These are phyloP conservation scores for Sambucus nigra DNA, from an alignment of 129 eudicot species.

Conservation along the genomic window DNA sequence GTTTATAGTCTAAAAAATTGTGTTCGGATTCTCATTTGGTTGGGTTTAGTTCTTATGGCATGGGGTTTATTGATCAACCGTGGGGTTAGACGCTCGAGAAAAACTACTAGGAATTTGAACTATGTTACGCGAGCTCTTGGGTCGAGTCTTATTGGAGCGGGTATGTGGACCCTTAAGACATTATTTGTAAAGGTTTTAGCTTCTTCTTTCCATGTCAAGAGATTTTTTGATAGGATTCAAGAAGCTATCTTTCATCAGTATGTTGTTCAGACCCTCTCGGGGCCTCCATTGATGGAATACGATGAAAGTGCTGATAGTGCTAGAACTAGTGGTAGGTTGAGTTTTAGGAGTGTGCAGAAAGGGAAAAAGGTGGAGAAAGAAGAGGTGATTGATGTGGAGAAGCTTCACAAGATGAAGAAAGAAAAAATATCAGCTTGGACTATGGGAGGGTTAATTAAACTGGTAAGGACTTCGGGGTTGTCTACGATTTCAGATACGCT, in stretches of 20 bases:
- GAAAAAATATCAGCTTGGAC: constrained; percentile 21
- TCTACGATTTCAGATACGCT: constrained; percentile 8
- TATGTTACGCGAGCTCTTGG: constrained; percentile 20
- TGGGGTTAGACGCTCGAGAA: constrained; percentile 11
- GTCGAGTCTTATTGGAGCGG: constrained; percentile 23
- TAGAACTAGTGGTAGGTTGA: constrained; percentile 4
- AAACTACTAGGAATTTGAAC: constrained; percentile 5
- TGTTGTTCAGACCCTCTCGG: constrained; percentile 24
- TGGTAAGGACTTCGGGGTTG: neutral
- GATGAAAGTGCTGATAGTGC: neutral
- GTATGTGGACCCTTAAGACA: constrained; percentile 30
- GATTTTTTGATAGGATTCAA: constrained; percentile 28
- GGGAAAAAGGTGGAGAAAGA: constrained; percentile 1
- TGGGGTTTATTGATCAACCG: constrained; percentile 18
- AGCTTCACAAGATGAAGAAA: constrained; percentile 14
- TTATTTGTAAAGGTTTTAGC: constrained; percentile 20
- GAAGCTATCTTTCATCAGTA: constrained; percentile 26
- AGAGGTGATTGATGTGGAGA: constrained; percentile 9
- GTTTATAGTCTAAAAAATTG: constrained; percentile 22
- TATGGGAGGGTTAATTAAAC: constrained; percentile 11
- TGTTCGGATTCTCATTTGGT: constrained; percentile 22
- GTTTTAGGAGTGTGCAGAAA: constrained; percentile 10
- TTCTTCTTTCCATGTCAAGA: constrained; percentile 26
- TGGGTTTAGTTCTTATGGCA: constrained; percentile 20
- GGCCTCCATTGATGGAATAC: constrained; percentile 15